Evolutionary conservation across 345 rosid species (phyloP).

Genomic region (Citrus medica): DNA sequence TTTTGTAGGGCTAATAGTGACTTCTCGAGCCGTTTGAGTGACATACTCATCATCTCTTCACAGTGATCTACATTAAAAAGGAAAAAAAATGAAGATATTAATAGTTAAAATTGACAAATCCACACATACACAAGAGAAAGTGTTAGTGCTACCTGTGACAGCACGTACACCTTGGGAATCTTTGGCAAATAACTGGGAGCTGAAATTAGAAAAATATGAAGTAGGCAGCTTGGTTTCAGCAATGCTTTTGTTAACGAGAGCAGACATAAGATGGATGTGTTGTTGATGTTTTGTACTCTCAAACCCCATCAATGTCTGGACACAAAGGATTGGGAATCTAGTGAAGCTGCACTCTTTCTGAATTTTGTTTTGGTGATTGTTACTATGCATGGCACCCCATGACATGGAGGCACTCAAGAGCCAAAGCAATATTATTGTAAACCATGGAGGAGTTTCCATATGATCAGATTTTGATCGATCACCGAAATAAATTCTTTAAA

Average conservation of each 20-base stretch:
- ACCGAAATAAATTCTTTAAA: background rate
- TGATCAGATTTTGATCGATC: background rate
- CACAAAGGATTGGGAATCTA: conserved; percentile 60
- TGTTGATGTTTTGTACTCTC: conserved; percentile 6
- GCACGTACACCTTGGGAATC: conserved; percentile 26
- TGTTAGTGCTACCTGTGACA: conserved; percentile 32
- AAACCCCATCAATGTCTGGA: conserved; percentile 34
- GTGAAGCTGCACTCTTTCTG: conserved; percentile 47
- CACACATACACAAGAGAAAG: background rate
- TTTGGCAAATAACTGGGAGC: conserved; percentile 12
- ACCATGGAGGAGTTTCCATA: background rate
- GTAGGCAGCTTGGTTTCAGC: conserved; percentile 35
- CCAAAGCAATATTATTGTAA: conserved; percentile 19
- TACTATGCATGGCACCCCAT: conserved; percentile 8
- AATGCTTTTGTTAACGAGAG: conserved; percentile 61
- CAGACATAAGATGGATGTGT: conserved; percentile 34
- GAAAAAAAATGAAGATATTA: background rate
- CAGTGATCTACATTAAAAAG: conserved; percentile 43
- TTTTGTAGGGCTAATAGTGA: conserved; percentile 40
- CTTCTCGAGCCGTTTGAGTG: conserved; percentile 48
- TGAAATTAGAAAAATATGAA: conserved; percentile 31
- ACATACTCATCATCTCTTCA: conserved; percentile 47
- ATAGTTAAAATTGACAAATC: background rate
- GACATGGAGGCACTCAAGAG: conserved; percentile 17
- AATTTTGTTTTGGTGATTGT: conserved; percentile 24